phyloP scores from a whole-genome alignment of 257 asterid species.

The Agastache rugosa region DNA sequence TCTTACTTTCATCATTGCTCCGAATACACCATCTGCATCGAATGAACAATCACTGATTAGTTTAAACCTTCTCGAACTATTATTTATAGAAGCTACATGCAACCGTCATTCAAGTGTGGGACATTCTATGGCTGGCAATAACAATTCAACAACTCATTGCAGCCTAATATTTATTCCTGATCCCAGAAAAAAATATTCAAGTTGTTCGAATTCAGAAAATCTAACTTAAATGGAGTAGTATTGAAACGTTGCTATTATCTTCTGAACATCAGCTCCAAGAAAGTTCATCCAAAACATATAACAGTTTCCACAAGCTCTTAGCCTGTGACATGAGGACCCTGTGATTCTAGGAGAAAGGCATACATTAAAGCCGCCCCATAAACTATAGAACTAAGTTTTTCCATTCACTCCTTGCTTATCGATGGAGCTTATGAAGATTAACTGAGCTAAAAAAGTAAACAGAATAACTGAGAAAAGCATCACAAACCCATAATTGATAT shows the following conservation, averaged over 20 bases:
- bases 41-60: constrained; percentile 27
- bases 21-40: constrained; percentile 83
- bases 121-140: constrained; percentile 4
- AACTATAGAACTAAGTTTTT: too few species aligned
- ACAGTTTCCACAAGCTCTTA: too few species aligned
- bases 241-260: too few species aligned
- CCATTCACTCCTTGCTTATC: not conserved
- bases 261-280: too few species aligned
- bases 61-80: not conserved
- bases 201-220: not conserved
- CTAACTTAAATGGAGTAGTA: too few species aligned
- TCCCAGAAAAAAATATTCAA: not conserved
- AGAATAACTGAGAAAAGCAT: constrained; percentile 1
- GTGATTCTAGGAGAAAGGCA: not conserved
- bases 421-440: not conserved
- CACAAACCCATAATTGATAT: not conserved
- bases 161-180: not conserved
- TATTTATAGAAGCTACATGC: not conserved
- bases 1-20: constrained; percentile 93
- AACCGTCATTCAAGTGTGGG: not conserved
- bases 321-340: too few species aligned
- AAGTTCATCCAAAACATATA: too few species aligned
- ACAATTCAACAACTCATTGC: not conserved
- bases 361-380: not conserved
- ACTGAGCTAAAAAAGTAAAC: not conserved